Evolutionary conservation across 2,329 filamentous ascomycete species (phyloP).

Genomic region (Botrytis tulipae): DNA sequence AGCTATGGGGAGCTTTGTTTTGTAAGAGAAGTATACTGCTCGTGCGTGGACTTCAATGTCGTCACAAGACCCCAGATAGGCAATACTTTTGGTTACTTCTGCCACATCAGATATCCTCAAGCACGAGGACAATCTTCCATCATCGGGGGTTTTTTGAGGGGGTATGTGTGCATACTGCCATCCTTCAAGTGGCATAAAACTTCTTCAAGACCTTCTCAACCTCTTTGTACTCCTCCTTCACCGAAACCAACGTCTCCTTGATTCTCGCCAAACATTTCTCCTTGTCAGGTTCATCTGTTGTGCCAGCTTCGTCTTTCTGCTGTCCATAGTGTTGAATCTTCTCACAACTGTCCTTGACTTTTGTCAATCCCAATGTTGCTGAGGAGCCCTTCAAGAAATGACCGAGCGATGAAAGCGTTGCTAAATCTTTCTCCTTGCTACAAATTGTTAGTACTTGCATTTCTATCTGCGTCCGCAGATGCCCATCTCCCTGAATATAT

Average conservation of each 20-base stretch:
- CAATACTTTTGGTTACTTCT: slow-evolving; percentile 9
- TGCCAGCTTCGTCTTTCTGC: slow-evolving; percentile 74
- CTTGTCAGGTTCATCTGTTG: slow-evolving; percentile 62
- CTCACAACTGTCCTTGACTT: slow-evolving; percentile 90
- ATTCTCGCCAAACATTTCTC: slow-evolving; percentile 69
- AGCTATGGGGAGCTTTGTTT: slow-evolving; percentile 31
- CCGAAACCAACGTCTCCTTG: slow-evolving; percentile 63
- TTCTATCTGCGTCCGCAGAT: slow-evolving; percentile 19
- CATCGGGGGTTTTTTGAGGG: slow-evolving; percentile 3
- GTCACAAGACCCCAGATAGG: slow-evolving; percentile 25
- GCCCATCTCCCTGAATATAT: not conserved
- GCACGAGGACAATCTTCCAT: slow-evolving; percentile 29
- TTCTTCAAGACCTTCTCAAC: slow-evolving; percentile 67
- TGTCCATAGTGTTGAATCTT: slow-evolving; percentile 94
- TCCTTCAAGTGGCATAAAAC: slow-evolving; percentile 33
- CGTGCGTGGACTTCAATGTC: slow-evolving; percentile 34
- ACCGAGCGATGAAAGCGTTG: slow-evolving; percentile 76
- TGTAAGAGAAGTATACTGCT: slow-evolving; percentile 35
- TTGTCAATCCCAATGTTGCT: slow-evolving; percentile 84
- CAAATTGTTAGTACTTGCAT: slow-evolving; percentile 10
- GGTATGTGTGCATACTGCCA: not conserved
- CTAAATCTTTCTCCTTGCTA: slow-evolving; percentile 67
- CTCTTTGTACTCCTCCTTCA: slow-evolving; percentile 74
- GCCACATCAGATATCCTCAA: slow-evolving; percentile 18
- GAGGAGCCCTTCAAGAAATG: slow-evolving; percentile 98